Base-by-base conservation (phyloP, 768 basidiomycete genomes). In the Mycena amicta region DNA sequence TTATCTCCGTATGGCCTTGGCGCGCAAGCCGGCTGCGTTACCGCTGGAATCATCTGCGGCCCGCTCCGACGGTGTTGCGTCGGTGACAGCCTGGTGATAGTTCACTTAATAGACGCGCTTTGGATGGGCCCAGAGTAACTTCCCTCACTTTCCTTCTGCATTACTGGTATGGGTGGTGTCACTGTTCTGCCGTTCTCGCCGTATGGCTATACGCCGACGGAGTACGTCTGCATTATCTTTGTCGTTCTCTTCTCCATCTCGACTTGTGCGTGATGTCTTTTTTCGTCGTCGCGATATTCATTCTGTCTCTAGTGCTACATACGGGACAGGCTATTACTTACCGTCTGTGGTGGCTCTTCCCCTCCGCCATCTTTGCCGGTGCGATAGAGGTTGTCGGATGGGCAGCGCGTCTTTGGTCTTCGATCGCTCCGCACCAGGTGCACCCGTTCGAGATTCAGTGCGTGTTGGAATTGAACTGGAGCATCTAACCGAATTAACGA, bases 361-460 rank as follows among this genome's bases (percentile, higher is more conserved):
- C 73, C 12, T 78, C 79, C 1, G 67, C 68, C 3, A 64, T 73
- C 3, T 52, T 75, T 1, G 68, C 73, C 26, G 77, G 74, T 16
- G 6, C 71, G 5, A 61, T 70, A 16, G 80, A 81, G 62, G 60
- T 75, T 27, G 58, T 76, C 4, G 80, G 80, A 13, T 81, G 80
- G 80, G 59, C 61, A 5, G 80, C 70, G 2, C 66, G 79, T 18
- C 55, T 75, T 5, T 80, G 75, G 79, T 75, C 46, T 52, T 63
- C 15, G 66, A 63, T 26, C 57, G 65, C 5, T 23, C 29, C 12
- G 50, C 53, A 26, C 30, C 64, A 2, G 66, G 13, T 43, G 6
- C 11, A 64, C 23, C 74, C 79, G 0, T 83, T 71, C 66, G 63
- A 78, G 52, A 78, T 81, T 50, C 80, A 83, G 76, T 76, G 40